Conservation (phyloP, 2,329 filamentous ascomycete genomes). For the Aspergillus texensis region DNA sequence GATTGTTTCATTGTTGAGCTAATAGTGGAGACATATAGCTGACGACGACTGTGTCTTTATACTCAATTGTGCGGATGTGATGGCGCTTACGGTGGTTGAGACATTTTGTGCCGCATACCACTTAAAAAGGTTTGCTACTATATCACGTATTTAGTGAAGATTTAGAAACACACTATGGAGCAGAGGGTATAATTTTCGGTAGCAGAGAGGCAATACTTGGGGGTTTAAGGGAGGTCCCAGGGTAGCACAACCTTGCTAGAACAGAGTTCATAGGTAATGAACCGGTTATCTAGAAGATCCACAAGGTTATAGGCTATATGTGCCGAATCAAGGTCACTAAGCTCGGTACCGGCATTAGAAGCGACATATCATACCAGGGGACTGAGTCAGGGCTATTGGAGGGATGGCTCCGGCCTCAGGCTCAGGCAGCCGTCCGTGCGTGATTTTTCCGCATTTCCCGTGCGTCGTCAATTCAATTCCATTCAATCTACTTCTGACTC, state of each 20-base stretch:
- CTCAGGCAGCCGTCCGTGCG: neutral
- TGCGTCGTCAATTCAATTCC: neutral
- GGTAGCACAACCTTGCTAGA: neutral
- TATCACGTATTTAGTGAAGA: neutral
- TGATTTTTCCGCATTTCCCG: neutral
- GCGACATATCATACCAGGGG: neutral
- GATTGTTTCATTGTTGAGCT: neutral
- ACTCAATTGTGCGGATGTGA: neutral
- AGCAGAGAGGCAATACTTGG: neutral
- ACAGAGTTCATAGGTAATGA: neutral
- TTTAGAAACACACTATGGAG: neutral
- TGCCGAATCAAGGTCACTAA: neutral
- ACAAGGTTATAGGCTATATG: neutral
- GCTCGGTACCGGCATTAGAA: neutral
- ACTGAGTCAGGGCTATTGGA: neutral
- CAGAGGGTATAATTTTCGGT: neutral
- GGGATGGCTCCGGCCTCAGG: neutral
- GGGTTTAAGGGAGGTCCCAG: neutral
- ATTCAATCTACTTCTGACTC: neutral
- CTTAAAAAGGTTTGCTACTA: neutral
- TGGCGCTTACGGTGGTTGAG: neutral
- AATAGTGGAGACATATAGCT: neutral
- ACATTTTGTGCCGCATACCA: neutral
- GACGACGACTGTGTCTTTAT: neutral
- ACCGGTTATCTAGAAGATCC: neutral